Evolutionary conservation across 352 stramenopile genomes (phyloP).

Genomic region (Phytophthora agathidicida): DNA sequence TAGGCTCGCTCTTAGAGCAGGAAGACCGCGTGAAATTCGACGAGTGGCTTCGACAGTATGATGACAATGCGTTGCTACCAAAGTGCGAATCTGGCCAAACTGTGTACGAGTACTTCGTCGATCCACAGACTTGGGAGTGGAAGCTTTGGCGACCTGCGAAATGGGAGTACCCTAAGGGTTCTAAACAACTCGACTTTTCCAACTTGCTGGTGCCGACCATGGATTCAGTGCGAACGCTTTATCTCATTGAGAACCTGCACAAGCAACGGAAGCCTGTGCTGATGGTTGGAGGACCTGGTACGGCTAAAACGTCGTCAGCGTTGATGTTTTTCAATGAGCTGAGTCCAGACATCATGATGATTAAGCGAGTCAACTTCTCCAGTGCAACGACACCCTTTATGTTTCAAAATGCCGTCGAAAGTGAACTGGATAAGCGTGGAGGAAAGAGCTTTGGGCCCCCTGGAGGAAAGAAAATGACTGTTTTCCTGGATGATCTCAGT

Average conservation of each 20-base stretch:
- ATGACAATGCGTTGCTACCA: conserved; percentile 92
- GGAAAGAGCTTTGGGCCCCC: conserved; percentile 98
- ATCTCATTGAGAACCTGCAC: conserved; percentile 92
- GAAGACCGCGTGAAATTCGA: conserved; percentile 97
- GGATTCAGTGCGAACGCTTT: conserved; percentile 96
- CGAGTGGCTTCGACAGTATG: conserved; percentile 93
- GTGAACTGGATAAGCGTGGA: conserved; percentile 98
- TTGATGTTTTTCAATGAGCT: conserved; percentile 98
- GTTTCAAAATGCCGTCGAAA: conserved; percentile 98
- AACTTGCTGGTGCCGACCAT: conserved; percentile 99
- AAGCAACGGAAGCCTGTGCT: conserved; percentile 95
- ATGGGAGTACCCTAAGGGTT: conserved; percentile 95
- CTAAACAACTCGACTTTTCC: conserved; percentile 96
- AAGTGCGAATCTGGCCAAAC: conserved; percentile 90
- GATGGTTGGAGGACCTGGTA: conserved; percentile 97
- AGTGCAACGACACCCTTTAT: conserved; percentile 97
- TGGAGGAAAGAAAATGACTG: conserved; percentile 98
- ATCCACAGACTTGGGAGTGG: conserved; percentile 94
- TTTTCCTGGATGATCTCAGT: conserved; percentile 98
- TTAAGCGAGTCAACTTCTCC: conserved; percentile 99
- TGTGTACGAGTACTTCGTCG: conserved; percentile 95
- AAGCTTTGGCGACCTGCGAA: conserved; percentile 94
- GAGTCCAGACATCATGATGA: conserved; percentile 94
- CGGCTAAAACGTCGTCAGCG: conserved; percentile 97
- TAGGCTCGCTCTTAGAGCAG: conserved; percentile 95